Evolutionary conservation across 1,284 basidiomycete species (phyloP).

Genomic region (Ustilago shanxiensis): DNA sequence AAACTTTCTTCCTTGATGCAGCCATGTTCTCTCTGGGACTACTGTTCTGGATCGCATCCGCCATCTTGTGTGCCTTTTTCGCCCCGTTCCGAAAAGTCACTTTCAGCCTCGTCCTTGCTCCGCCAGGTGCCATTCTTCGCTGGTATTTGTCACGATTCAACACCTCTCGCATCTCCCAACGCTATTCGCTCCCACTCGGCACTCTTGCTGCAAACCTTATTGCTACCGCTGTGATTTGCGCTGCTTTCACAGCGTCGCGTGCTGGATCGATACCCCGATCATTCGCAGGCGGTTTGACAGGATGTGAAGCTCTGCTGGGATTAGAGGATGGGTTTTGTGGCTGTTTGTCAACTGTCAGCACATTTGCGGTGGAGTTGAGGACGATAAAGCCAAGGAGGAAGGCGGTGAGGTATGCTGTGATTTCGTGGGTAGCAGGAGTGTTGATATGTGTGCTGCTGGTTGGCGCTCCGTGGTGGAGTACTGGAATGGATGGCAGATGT

Average conservation of each 20-base stretch:
- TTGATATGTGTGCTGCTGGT: constrained; percentile 59
- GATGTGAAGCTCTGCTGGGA: constrained; percentile 59
- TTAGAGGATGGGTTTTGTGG: constrained; percentile 93
- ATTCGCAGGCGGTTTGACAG: constrained; percentile 28
- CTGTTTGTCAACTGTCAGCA: constrained; percentile 92
- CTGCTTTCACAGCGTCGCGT: constrained; percentile 49
- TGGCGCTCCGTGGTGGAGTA: constrained; percentile 64
- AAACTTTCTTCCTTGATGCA: constrained; percentile 19
- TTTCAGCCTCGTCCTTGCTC: constrained; percentile 89
- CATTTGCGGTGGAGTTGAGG: constrained; percentile 85
- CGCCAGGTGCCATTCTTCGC: constrained; percentile 87
- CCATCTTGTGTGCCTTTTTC: constrained; percentile 82
- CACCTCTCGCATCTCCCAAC: constrained; percentile 75
- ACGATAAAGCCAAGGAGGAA: constrained; percentile 72
- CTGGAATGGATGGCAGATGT: constrained; percentile 60
- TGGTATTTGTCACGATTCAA: constrained; percentile 84
- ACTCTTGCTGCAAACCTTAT: constrained; percentile 88
- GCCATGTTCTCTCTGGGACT: constrained; percentile 47
- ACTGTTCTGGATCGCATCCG: constrained; percentile 72
- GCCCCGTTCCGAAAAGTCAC: constrained; percentile 82
- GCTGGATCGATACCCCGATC: constrained; percentile 22
- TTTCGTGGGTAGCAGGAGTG: constrained; percentile 56
- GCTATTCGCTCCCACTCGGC: constrained; percentile 76
- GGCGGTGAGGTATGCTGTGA: constrained; percentile 58
- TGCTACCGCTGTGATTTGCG: constrained; percentile 71